Evolutionary conservation across 202 grass and related monocot genomes (phyloP).

Genomic region (Saccharum hybrid): DNA sequence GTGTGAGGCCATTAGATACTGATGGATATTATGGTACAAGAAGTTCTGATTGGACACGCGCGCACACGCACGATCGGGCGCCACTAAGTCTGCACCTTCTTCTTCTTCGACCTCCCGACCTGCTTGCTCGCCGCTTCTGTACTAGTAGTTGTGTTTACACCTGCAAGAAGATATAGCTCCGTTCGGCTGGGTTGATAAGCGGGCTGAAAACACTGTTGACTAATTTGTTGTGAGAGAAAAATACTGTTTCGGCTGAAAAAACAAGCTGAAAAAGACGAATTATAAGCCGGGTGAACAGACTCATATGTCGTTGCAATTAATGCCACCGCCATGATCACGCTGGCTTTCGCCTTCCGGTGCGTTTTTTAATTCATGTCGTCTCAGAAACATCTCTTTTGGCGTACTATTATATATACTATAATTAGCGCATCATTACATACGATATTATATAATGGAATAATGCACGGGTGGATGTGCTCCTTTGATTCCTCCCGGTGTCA

Average conservation of each 20-base stretch:
- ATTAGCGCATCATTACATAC: slow-evolving; percentile 1
- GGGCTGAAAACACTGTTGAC: too few species aligned
- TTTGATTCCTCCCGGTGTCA: slow-evolving; percentile 31
- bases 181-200: too few species aligned
- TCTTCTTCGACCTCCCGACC: slow-evolving; percentile 8
- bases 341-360: not conserved
- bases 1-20: slow-evolving; percentile 5
- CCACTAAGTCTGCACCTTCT: slow-evolving; percentile 6
- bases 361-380: not conserved
- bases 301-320: not conserved
- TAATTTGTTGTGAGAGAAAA: too few species aligned
- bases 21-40: not conserved
- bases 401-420: not conserved
- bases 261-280: too few species aligned
- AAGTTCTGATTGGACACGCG: not conserved
- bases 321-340: slow-evolving; percentile 4
- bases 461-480: not conserved
- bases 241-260: too few species aligned
- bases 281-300: too few species aligned
- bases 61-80: not conserved
- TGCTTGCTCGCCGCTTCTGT: not conserved
- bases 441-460: not conserved
- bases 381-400: not conserved
- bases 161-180: not conserved
- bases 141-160: not conserved